Conservation (phyloP, 176 grass and related monocot genomes). For the Ananas comosus region DNA sequence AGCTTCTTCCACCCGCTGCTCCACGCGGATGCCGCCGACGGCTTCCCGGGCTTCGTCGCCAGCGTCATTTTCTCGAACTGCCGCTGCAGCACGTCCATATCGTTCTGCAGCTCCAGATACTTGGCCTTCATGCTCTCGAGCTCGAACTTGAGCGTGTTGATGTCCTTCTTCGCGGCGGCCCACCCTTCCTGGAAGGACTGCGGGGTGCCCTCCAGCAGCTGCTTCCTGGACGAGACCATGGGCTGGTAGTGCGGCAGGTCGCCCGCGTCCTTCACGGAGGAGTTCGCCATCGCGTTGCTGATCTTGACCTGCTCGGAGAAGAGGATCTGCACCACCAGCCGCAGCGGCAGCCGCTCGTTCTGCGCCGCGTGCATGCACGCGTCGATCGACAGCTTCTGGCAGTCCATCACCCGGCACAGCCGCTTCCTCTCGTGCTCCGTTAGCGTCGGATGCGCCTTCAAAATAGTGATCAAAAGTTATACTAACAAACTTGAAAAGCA, state of each 20-base stretch:
- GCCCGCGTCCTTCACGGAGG: constrained; percentile 19
- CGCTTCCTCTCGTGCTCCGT: constrained; percentile 94
- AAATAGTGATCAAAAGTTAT: background rate
- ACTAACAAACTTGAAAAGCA: background rate
- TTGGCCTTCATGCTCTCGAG: constrained; percentile 95
- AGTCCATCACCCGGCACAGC: constrained; percentile 92
- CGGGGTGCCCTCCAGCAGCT: constrained; percentile 85
- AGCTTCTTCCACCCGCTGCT: constrained; percentile 78
- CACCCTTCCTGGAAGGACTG: constrained; percentile 97
- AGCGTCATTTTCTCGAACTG: constrained; percentile 42
- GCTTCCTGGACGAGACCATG: constrained; percentile 33
- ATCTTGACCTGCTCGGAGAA: constrained; percentile 98
- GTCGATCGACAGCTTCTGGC: constrained; percentile 98
- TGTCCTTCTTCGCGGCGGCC: constrained; percentile 96
- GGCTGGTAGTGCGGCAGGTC: constrained; percentile 13
- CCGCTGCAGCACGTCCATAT: constrained; percentile 80
- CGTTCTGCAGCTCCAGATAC: constrained; percentile 93
- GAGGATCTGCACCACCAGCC: constrained; percentile 94
- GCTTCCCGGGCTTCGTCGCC: constrained; percentile 33
- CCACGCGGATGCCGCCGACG: constrained; percentile 50
- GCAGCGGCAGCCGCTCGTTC: constrained; percentile 95
- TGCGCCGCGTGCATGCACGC: constrained; percentile 97
- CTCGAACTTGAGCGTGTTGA: constrained; percentile 99
- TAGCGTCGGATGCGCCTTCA: constrained; percentile 69
- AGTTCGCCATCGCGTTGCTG: constrained; percentile 73